Base-by-base conservation (phyloP, 495 filamentous ascomycete species). In the Podospora bellae-mahoneyi region DNA sequence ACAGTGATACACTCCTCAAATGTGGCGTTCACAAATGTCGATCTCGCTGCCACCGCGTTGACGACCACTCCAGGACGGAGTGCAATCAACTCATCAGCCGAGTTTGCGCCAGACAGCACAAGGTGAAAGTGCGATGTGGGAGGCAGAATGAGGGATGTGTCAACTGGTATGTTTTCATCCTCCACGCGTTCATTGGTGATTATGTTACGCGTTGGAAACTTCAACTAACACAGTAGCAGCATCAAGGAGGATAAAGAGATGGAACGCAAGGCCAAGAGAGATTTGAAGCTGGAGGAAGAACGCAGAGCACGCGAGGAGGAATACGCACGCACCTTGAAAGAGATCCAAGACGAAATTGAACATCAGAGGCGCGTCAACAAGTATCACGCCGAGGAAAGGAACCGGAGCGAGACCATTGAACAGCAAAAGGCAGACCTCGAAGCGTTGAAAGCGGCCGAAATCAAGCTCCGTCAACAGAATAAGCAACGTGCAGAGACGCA, bases 1-100 rank as follows among this genome's bases (percentile, higher is more conserved):
- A 4, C 60, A 80, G 89, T 78, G 80, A 82, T 9, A 82, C 79
- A 3, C 78, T 80, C 13, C 76, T 93, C 2, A 87, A 77, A 39
- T 94, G 91, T 62, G 84, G 84, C 26, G 62, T 82, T 2, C 91
- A 94, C 69, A 72, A 77, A 0, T 94, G 90, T 70, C 81, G 81
- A 2, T 84, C 77, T 7, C 81, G 78, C 59, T 93, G 91, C 67
- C 91, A 94, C 74, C 82, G 87, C 30, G 70, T 90, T 0, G 72
- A 74, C 0, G 88, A 94, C 68, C 91, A 94, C 69, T 90, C 88
- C 2, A 85, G 88, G 66, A 83, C 89, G 70, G 71, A 76, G 2
- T 92, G 91, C 73, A 73, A 69, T 2, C 69, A 80, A 4, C 66
- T 87, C 0, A 66, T 88, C 3, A 70, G 79, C 6, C 79, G 76